Conservation (phyloP, 371 early-diverging fungal species). For the Zopfochytrium polystomum region DNA sequence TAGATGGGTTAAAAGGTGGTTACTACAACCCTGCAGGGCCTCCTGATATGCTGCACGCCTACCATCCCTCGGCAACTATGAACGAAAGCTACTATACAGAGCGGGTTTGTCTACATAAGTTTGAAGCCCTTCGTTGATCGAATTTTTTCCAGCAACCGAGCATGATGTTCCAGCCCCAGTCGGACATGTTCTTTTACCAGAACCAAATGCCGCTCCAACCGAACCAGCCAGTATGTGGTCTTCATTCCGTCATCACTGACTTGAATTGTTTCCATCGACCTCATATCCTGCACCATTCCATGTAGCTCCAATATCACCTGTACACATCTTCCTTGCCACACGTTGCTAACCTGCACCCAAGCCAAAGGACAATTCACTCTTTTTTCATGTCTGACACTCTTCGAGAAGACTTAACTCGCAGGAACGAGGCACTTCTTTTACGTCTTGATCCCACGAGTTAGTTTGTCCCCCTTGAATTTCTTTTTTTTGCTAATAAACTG, state of each 20-base stretch:
- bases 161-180: neutral
- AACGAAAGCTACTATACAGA: too few species aligned
- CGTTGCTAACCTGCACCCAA: slow-evolving; percentile 64
- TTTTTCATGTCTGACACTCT: slow-evolving; percentile 82
- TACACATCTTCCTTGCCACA: slow-evolving; percentile 70
- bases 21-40: too few species aligned
- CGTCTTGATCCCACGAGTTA: slow-evolving; percentile 55
- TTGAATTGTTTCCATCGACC: neutral
- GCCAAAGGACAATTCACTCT: slow-evolving; percentile 71
- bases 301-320: slow-evolving; percentile 71
- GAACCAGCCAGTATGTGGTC: slow-evolving; percentile 2
- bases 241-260: neutral
- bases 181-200: neutral
- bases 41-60: too few species aligned
- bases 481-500: too few species aligned
- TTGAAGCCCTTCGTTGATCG: neutral
- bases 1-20: too few species aligned
- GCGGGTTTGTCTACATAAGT: neutral
- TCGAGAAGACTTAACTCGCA: slow-evolving; percentile 69
- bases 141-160: neutral
- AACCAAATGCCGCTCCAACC: neutral
- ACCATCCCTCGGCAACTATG: too few species aligned
- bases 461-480: too few species aligned
- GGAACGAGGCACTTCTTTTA: slow-evolving; percentile 66
- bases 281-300: neutral